Evolutionary conservation across 2,329 filamentous ascomycete species (phyloP), one percentile per base, ranked within the genome.

Genomic region (Shiraia bambusicola): DNA sequence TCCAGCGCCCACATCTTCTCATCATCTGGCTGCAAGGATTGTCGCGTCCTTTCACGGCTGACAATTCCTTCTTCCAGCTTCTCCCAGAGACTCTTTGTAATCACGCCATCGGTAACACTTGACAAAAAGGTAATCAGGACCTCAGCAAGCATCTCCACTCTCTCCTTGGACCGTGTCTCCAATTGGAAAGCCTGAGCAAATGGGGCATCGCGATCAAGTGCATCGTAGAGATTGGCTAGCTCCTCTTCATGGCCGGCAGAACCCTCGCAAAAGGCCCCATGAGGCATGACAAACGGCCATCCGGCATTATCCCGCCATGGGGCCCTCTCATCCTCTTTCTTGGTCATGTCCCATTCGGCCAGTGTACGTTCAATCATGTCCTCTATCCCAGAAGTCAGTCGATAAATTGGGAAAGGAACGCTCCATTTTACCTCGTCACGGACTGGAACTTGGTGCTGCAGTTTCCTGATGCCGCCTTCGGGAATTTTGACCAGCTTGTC

Each of bases 401-500:
- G 84, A 70, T 95, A 94, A 7, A 97, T 76, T 67, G 96, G 92
- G 47, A 87, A 83, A 1, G 93, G 92, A 1, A 90, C 90, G 9
- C 90, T 92, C 63, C 86, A 84, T 62, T 82, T 82, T 49, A 88
- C 79, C 45, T 52, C 58, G 39, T 58, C 54, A 27, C 47, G 44
- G 40, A 46, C 56, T 13, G 76, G 59, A 73, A 76, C 57, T 76
- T 79, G 33, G 72, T 76, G 45, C 79, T 84, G 49, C 14, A 89
- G 75, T 42, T 87, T 87, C 4, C 93, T 86, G 4, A 91, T 89
- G 9, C 80, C 80, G 13, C 78, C 76, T 79, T 91, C 83, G 0
- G 93, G 91, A 4, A 96, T 82, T 13, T 85, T 82, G 35, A 94
- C 88, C 7, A 98, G 77, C 59, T 95, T 91, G 46, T 91, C 86